Percentiles rank a stretch among this genome's conserved stretches.
phyloP scores from a whole-genome alignment of 306 rosid genomes.

The Cyclanthera cordifolia region DNA sequence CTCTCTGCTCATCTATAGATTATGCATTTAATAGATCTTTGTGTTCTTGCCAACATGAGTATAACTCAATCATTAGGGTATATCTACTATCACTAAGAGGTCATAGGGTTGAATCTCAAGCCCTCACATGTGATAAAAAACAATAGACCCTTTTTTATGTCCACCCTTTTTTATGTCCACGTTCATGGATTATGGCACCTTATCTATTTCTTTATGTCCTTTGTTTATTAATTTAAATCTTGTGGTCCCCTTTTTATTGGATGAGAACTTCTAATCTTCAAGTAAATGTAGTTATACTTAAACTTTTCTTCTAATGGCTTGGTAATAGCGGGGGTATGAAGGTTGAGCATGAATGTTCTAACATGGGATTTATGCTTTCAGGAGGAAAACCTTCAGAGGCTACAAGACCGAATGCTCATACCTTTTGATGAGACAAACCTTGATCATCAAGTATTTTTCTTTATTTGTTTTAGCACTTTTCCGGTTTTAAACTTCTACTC shows the following conservation, averaged over 20 bases:
- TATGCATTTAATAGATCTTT: background rate
- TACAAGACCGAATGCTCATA: slow-evolving; percentile 65
- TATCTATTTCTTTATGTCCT: background rate
- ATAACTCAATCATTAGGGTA: background rate
- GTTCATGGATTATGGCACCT: background rate
- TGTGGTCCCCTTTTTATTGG: background rate
- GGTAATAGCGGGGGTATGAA: background rate
- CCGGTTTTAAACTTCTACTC: background rate
- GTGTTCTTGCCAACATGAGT: background rate
- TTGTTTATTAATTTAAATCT: background rate
- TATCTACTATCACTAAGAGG: background rate
- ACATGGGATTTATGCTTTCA: slow-evolving; percentile 10
- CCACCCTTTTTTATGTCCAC: background rate
- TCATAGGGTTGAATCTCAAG: background rate
- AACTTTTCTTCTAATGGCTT: background rate
- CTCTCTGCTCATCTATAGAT: background rate
- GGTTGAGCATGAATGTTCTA: background rate
- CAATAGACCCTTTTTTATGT: background rate
- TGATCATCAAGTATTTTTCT: slow-evolving; percentile 65
- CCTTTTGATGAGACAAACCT: slow-evolving; percentile 59
- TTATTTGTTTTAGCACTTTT: background rate
- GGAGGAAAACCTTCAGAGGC: slow-evolving; percentile 76
- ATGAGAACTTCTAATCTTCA: background rate
- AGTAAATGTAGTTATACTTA: background rate
- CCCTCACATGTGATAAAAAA: background rate